These are phyloP conservation scores for Psilocybe tampanensis DNA, from an alignment of 768 basidiomycete species.

Conservation along the genomic window DNA sequence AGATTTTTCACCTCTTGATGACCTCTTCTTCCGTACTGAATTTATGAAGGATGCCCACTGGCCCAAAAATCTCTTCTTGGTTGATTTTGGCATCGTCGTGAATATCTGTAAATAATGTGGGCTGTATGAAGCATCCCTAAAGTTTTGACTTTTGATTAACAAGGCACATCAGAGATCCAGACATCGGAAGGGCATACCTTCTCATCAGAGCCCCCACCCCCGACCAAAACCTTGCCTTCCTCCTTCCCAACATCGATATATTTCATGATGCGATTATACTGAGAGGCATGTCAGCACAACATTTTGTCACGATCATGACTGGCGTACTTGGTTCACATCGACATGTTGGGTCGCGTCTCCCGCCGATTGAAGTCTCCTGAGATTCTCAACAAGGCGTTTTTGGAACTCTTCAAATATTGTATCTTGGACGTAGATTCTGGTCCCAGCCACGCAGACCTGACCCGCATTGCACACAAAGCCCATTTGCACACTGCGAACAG, in stretches of 20 bases:
- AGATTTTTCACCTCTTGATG: slow-evolving; percentile 32
- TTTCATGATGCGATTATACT: slow-evolving; percentile 1
- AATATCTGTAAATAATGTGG: slow-evolving; percentile 70
- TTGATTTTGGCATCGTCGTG: slow-evolving; percentile 69
- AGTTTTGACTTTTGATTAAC: background rate
- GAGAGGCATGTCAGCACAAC: background rate
- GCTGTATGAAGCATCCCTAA: slow-evolving; percentile 66
- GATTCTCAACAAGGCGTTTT: background rate
- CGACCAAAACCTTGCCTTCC: background rate
- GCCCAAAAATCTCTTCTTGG: slow-evolving; percentile 74
- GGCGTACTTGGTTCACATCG: background rate
- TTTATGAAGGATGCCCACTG: slow-evolving; percentile 70
- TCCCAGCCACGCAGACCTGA: slow-evolving; percentile 8
- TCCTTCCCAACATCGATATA: slow-evolving; percentile 7
- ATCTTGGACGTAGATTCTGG: slow-evolving; percentile 11
- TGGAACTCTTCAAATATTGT: slow-evolving; percentile 5
- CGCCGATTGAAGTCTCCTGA: background rate
- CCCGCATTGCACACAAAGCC: slow-evolving; percentile 1
- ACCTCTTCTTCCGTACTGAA: slow-evolving; percentile 67
- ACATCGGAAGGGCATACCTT: background rate
- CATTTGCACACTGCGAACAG: background rate
- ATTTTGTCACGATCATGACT: background rate
- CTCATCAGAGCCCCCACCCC: background rate
- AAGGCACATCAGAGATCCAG: no score
- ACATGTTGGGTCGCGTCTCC: slow-evolving; percentile 4